Percentiles rank a stretch among this genome's conserved stretches.
Evolutionary conservation across 2,329 filamentous ascomycete genomes (phyloP).

Genomic region (Coniochaeta ligniaria): DNA sequence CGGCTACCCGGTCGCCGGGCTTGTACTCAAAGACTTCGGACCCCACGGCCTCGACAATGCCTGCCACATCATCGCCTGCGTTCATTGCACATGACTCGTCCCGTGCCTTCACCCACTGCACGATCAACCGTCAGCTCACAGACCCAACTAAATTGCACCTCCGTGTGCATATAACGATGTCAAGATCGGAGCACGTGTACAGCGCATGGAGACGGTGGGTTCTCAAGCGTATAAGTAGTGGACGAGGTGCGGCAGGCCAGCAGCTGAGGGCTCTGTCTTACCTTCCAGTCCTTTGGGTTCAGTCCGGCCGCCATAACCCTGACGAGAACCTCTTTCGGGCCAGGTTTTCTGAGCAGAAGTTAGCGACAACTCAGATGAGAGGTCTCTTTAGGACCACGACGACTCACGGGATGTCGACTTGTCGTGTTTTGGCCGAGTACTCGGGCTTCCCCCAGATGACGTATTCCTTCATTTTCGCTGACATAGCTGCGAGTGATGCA

Average conservation of each 20-base stretch:
- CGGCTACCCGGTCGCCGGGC: conserved; percentile 47
- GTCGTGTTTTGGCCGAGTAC: background rate
- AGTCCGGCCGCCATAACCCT: conserved; percentile 33
- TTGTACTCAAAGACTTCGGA: conserved; percentile 49
- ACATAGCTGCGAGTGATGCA: background rate
- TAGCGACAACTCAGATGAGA: background rate
- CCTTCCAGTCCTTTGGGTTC: conserved; percentile 42
- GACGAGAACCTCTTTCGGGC: conserved; percentile 26
- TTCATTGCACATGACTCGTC: conserved; percentile 20
- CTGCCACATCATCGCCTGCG: conserved; percentile 49
- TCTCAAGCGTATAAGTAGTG: too few relatives aligned
- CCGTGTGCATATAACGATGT: too few relatives aligned
- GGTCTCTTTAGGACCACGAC: background rate
- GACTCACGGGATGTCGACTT: background rate
- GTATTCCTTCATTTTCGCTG: background rate
- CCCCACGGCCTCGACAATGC: conserved; percentile 48
- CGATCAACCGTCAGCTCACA: too few relatives aligned
- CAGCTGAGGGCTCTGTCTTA: conserved; percentile 7
- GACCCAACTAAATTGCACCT: too few relatives aligned
- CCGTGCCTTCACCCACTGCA: background rate
- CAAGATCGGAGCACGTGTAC: background rate
- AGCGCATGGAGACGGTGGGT: background rate
- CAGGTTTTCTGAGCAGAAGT: background rate
- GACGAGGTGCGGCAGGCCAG: background rate
- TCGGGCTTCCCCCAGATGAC: background rate